These are phyloP conservation scores for Solanum infundibuliforme DNA, from an alignment of 257 asterid species.

Conservation along the genomic window DNA sequence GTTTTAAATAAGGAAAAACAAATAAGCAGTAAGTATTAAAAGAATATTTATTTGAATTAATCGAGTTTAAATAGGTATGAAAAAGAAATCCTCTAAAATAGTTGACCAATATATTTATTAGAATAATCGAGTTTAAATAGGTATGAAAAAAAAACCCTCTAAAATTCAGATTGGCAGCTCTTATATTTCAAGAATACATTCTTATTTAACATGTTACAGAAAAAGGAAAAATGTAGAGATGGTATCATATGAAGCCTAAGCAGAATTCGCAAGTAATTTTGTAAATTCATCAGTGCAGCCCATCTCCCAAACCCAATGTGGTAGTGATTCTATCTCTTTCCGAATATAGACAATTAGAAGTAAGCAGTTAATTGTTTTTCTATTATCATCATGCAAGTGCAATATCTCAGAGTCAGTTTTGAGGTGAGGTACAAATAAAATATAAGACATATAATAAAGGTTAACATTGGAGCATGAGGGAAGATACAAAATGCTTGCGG, in stretches of 20 bases:
- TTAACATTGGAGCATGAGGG: not conserved
- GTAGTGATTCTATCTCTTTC: not conserved
- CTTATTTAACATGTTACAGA: not conserved
- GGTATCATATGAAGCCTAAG: not conserved
- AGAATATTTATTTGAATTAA: no score
- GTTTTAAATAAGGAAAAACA: no score
- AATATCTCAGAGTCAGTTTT: not conserved
- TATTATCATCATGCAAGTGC: not conserved
- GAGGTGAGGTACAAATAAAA: not conserved
- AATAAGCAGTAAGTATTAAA: no score
- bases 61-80: no score
- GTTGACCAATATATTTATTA: no score
- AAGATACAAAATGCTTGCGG: not conserved
- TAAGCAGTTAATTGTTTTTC: not conserved
- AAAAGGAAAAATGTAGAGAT: not conserved
- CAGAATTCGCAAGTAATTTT: slow-evolving; percentile 23
- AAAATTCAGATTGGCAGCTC: no score
- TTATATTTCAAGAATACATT: not conserved
- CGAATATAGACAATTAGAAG: not conserved
- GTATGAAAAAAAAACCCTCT: no score
- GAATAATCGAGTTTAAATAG: no score
- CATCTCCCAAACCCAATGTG: not conserved
- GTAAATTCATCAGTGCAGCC: slow-evolving; percentile 62
- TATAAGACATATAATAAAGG: not conserved
- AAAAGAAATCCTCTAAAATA: no score